phyloP scores from a whole-genome alignment of 176 grass and related monocot species.

The Secale cereale region DNA sequence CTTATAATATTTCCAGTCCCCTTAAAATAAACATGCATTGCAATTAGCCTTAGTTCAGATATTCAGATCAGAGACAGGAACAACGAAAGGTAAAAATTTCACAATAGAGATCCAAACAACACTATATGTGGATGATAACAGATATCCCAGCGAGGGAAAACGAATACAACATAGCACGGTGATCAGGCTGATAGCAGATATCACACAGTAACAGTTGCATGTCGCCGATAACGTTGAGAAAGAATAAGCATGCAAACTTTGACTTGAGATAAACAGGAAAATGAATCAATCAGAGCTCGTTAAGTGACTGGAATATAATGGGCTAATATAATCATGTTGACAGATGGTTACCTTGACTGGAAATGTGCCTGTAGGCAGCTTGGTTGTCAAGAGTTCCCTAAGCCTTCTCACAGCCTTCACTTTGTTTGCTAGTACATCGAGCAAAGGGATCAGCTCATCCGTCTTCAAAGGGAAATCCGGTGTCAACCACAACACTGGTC shows the following conservation, averaged over 20 bases:
- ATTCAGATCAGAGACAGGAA: not conserved
- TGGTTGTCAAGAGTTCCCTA: conserved; percentile 91
- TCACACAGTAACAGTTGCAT: not conserved
- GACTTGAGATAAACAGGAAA: not conserved
- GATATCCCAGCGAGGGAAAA: not conserved
- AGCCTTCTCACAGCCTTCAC: conserved; percentile 96
- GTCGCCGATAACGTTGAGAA: not conserved
- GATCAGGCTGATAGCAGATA: not conserved
- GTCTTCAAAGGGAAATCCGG: conserved; percentile 91
- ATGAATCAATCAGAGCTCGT: not conserved
- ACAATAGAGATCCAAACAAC: not conserved
- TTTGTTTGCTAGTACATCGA: conserved; percentile 98
- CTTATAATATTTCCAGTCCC: not conserved
- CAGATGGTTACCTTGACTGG: conserved; percentile 76
- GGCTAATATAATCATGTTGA: not conserved
- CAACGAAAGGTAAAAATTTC: not conserved
- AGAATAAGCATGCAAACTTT: conserved; percentile 9
- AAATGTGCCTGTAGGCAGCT: conserved; percentile 84
- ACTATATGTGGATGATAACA: not conserved
- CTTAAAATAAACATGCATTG: not conserved
- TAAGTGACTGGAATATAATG: not conserved
- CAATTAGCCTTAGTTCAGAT: not conserved
- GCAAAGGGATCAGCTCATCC: conserved; percentile 87
- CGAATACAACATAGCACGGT: not conserved
- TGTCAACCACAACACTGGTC: conserved; percentile 88